Evolutionary conservation across 331 rosid species (phyloP).

Genomic region (Dryas integrifolia): DNA sequence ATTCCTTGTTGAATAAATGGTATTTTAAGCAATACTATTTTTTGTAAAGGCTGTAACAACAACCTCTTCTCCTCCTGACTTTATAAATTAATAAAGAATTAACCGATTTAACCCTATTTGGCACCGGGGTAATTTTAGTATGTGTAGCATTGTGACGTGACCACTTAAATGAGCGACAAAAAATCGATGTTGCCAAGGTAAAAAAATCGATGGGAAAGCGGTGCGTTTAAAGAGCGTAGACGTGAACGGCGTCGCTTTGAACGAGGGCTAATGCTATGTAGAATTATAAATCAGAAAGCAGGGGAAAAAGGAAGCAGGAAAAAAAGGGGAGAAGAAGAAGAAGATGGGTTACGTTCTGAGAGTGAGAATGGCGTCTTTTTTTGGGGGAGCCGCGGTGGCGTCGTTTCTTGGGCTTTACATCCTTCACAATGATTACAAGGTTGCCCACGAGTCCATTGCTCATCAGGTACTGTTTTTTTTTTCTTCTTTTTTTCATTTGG

Average conservation of each 20-base stretch:
- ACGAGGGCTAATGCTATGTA: background rate
- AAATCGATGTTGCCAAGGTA: too few species aligned
- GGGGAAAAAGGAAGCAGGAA: background rate
- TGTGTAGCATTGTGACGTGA: too few species aligned
- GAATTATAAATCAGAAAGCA: constrained; percentile 9
- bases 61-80: too few species aligned
- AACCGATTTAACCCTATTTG: too few species aligned
- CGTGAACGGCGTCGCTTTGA: constrained; percentile 27
- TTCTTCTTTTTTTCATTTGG: background rate
- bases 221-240: background rate
- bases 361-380: constrained; percentile 85
- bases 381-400: constrained; percentile 82
- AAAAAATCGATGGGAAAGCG: too few species aligned
- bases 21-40: too few species aligned
- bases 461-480: constrained; percentile 53
- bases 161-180: too few species aligned
- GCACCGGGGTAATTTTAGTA: too few species aligned
- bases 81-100: too few species aligned
- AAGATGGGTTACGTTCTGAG: constrained; percentile 82
- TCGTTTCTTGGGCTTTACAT: constrained; percentile 67
- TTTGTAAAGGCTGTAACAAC: too few species aligned
- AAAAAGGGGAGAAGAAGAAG: background rate
- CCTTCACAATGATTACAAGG: constrained; percentile 79
- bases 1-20: too few species aligned
- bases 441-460: constrained; percentile 60